phyloP scores from a whole-genome alignment of 129 eudicot genomes.

The Centrapalus pauciflorus region DNA sequence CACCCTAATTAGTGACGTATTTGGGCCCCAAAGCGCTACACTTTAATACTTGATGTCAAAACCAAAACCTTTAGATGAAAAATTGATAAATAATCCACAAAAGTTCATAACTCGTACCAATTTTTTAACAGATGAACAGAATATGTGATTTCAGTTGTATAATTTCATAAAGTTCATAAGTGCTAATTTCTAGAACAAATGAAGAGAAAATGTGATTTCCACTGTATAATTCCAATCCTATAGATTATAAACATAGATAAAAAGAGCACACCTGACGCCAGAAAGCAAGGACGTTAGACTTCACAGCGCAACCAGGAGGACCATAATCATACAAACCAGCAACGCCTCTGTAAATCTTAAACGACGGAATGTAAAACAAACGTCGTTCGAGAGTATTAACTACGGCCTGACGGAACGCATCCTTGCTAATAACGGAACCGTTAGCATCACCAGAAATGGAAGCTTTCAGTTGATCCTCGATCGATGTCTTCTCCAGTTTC shows the following conservation, averaged over 20 bases:
- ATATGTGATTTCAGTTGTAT: not conserved
- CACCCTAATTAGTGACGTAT: not conserved
- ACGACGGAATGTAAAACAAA: constrained; percentile 60
- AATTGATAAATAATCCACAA: not conserved
- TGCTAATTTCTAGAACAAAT: too few relatives aligned
- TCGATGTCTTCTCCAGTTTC: constrained; percentile 40
- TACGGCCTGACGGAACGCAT: constrained; percentile 57
- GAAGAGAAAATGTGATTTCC: too few relatives aligned
- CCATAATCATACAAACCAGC: constrained; percentile 83
- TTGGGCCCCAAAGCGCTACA: not conserved
- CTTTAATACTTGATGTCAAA: not conserved
- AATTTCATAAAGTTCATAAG: too few relatives aligned
- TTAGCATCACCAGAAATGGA: constrained; percentile 20
- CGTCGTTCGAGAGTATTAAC: constrained; percentile 66
- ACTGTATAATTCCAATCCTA: too few relatives aligned
- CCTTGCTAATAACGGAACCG: constrained; percentile 25
- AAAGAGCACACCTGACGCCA: constrained; percentile 60
- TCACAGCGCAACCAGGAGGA: constrained; percentile 81
- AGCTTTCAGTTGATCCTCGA: constrained; percentile 43
- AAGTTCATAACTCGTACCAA: not conserved
- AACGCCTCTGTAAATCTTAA: constrained; percentile 75
- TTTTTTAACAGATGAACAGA: not conserved
- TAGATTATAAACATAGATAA: not conserved
- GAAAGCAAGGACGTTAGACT: constrained; percentile 73
- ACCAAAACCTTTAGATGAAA: not conserved